Evolutionary conservation across 495 filamentous ascomycete species (phyloP).

Genomic region (Penicillium ucsense): DNA sequence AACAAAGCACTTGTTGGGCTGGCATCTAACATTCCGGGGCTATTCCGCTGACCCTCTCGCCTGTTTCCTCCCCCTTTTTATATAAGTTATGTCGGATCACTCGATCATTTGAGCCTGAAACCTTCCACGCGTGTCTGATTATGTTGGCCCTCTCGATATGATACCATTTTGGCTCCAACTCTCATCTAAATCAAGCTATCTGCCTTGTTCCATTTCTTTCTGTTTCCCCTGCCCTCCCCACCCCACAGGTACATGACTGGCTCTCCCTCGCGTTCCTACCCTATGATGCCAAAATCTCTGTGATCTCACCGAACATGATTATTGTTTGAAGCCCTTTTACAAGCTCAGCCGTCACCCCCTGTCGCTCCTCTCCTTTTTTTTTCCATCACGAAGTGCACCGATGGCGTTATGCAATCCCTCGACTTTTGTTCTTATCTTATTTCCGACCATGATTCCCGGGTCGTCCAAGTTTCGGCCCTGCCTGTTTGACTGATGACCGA

Average conservation of each 20-base stretch:
- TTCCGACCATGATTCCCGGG: slow-evolving; percentile 11
- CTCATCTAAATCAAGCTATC: not conserved
- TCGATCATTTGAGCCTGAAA: slow-evolving; percentile 18
- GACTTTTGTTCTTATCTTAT: slow-evolving; percentile 4
- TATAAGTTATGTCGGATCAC: slow-evolving; percentile 7
- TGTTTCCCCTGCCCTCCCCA: not conserved
- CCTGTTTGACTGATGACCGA: slow-evolving; percentile 11
- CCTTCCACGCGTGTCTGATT: slow-evolving; percentile 10
- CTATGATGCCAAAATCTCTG: slow-evolving; percentile 10
- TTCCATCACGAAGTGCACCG: slow-evolving; percentile 16
- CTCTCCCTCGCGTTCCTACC: not conserved
- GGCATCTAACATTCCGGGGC: slow-evolving; percentile 1
- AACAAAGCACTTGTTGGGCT: too few species aligned
- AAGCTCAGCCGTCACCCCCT: slow-evolving; percentile 1
- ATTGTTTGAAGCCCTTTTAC: too few species aligned
- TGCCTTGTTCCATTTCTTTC: not conserved
- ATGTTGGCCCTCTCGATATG: slow-evolving; percentile 19
- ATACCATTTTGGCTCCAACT: slow-evolving; percentile 26
- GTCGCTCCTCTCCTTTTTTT: not conserved
- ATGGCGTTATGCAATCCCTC: slow-evolving; percentile 13
- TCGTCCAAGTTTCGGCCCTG: slow-evolving; percentile 5
- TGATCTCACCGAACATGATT: slow-evolving; percentile 5
- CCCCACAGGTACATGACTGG: not conserved
- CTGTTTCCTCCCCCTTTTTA: slow-evolving; percentile 2
- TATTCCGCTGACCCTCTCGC: slow-evolving; percentile 1